phyloP scores from a whole-genome alignment of 257 asterid genomes.

The Apocynum venetum region DNA sequence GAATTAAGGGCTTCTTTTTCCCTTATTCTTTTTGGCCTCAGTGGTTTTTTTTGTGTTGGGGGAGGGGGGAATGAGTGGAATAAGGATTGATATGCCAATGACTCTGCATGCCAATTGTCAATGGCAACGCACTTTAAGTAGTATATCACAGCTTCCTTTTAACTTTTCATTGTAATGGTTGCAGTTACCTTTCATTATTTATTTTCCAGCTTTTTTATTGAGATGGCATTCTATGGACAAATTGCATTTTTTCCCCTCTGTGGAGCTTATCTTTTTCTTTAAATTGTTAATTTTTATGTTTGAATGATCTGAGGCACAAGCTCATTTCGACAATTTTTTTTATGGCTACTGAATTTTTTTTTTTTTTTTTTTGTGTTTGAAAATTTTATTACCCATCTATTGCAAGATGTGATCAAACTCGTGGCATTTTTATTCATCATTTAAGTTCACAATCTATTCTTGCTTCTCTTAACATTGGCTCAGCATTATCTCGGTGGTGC shows the following conservation, averaged over 20 bases:
- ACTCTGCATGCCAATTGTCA: no score
- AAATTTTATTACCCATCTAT: not conserved
- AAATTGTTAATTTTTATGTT: not conserved
- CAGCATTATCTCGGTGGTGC: slow-evolving; percentile 96
- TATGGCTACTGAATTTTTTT: not conserved
- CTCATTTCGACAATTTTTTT: not conserved
- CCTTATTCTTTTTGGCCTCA: not conserved
- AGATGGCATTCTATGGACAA: no score
- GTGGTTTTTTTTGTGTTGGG: not conserved
- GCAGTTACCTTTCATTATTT: no score
- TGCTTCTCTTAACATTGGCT: slow-evolving; percentile 43
- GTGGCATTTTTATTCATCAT: slow-evolving; percentile 10
- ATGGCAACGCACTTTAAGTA: no score
- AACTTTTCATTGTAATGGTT: no score
- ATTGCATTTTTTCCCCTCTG: no score
- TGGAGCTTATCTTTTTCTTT: no score
- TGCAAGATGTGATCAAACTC: slow-evolving; percentile 5
- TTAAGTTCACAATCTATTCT: not conserved
- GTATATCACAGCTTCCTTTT: no score
- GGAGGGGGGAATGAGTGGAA: no score
- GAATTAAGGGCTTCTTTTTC: not conserved
- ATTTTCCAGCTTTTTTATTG: no score
- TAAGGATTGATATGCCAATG: no score
- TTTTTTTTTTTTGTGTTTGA: not conserved
- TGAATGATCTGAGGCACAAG: not conserved